Conservation (phyloP, 2,329 filamentous ascomycete genomes). For the Apiospora phragmitis region DNA sequence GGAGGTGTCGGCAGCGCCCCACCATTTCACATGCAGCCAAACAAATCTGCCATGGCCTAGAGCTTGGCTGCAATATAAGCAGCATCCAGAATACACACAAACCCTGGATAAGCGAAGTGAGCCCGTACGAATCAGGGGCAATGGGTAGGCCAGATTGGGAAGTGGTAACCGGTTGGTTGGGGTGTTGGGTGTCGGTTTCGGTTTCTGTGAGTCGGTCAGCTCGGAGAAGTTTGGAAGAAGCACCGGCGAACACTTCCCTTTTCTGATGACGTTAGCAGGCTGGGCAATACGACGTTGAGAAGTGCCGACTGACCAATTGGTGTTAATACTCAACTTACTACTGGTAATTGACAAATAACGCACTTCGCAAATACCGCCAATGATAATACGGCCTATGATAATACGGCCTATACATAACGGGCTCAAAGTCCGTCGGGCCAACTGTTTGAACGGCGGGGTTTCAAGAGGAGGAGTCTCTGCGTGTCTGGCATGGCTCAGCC, state of each 20-base stretch:
- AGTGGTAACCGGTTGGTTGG: not conserved
- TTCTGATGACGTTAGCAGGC: not conserved
- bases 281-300: not conserved
- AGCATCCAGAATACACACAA: not conserved
- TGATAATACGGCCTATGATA: not conserved
- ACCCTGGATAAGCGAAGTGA: not conserved
- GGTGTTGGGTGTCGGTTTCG: not conserved
- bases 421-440: slow-evolving; percentile 2
- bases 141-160: not conserved
- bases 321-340: too few relatives aligned
- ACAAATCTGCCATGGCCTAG: not conserved
- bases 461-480: not conserved
- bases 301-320: not conserved
- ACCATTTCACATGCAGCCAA: not conserved
- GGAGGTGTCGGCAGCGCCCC: not conserved
- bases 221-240: not conserved
- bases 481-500: not conserved
- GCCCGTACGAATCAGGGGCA: not conserved
- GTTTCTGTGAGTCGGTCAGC: not conserved
- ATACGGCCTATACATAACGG: not conserved
- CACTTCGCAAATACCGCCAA: not conserved
- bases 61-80: not conserved
- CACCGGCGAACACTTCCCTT: not conserved
- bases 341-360: not conserved
- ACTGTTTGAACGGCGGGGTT: not conserved